These are phyloP conservation scores for Drechmeria coniospora DNA, from an alignment of 2,329 filamentous ascomycete genomes.

Conservation along the genomic window DNA sequence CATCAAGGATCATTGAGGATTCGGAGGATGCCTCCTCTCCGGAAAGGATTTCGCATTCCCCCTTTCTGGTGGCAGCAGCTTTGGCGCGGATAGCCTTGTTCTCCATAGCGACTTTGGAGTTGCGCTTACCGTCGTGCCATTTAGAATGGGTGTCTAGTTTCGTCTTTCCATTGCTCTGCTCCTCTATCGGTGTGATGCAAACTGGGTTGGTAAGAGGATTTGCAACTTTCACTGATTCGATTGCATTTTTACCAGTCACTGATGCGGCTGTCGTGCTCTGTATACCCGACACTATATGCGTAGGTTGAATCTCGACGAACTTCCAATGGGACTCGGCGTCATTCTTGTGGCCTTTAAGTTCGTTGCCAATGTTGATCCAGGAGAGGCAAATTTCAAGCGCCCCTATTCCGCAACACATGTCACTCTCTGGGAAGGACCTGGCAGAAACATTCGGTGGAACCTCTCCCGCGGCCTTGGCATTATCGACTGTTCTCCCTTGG, in stretches of 20 bases:
- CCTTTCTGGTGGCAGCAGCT: conserved; percentile 2
- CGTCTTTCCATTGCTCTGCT: conserved; percentile 3
- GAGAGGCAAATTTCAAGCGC: conserved; percentile 9
- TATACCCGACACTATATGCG: no score
- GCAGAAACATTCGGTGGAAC: background rate
- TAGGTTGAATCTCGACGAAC: conserved; percentile 14
- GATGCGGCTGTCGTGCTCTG: no score
- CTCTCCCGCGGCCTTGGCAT: no score
- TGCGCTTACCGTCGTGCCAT: conserved; percentile 8
- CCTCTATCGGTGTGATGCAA: no score
- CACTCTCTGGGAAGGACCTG: conserved; percentile 21
- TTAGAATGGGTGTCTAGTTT: conserved; percentile 1
- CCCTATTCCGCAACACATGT: conserved; percentile 18
- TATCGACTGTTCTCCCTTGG: no score
- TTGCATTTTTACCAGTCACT: no score
- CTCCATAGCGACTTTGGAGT: conserved; percentile 7
- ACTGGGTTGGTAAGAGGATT: background rate
- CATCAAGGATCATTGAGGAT: conserved; percentile 8
- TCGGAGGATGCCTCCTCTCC: conserved; percentile 14
- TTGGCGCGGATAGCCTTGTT: conserved; percentile 8
- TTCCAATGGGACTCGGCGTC: conserved; percentile 18
- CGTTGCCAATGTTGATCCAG: conserved; percentile 15
- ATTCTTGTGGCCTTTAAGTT: conserved; percentile 12
- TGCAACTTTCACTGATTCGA: no score
- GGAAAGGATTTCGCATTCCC: conserved; percentile 7